Evolutionary conservation across 495 filamentous ascomycete species (phyloP).

Genomic region (Chaetomium tenue): DNA sequence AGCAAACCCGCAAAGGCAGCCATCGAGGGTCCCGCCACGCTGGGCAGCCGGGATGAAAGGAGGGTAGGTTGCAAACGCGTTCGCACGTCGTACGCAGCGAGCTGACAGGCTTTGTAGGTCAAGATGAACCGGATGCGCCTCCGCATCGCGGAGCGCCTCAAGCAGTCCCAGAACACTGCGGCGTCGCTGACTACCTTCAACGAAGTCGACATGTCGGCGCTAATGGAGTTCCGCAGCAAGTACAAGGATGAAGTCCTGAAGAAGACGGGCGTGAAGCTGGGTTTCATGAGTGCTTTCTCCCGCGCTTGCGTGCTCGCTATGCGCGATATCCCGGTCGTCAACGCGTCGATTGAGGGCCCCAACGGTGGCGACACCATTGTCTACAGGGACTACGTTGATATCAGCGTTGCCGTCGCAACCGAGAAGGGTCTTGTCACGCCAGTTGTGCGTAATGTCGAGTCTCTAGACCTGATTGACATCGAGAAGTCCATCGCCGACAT

Average conservation of each 20-base stretch:
- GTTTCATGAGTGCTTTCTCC: constrained; percentile 98
- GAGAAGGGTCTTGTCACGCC: constrained; percentile 97
- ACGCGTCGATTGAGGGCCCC: constrained; percentile 94
- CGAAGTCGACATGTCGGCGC: constrained; percentile 97
- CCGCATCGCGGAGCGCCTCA: constrained; percentile 92
- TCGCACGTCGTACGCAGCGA: background rate
- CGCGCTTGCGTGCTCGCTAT: constrained; percentile 89
- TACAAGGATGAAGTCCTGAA: constrained; percentile 97
- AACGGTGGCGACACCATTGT: constrained; percentile 96
- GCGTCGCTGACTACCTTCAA: constrained; percentile 98
- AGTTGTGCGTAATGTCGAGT: constrained; percentile 90
- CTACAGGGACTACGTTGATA: constrained; percentile 96
- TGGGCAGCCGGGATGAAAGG: constrained; percentile 83
- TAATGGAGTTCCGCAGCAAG: constrained; percentile 94
- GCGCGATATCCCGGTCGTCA: constrained; percentile 92
- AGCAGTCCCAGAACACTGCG: constrained; percentile 98
- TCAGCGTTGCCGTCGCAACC: constrained; percentile 95
- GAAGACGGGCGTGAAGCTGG: constrained; percentile 95
- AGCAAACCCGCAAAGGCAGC: constrained; percentile 46
- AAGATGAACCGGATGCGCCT: constrained; percentile 99
- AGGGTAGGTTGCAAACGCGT: constrained; percentile 55
- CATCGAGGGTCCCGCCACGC: constrained; percentile 42
- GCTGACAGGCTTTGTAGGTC: constrained; percentile 56
- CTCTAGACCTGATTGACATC: constrained; percentile 81
- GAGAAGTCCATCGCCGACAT: constrained; percentile 91